Evolutionary conservation across 768 basidiomycete species (phyloP).

Genomic region (Termitomyces sp.): DNA sequence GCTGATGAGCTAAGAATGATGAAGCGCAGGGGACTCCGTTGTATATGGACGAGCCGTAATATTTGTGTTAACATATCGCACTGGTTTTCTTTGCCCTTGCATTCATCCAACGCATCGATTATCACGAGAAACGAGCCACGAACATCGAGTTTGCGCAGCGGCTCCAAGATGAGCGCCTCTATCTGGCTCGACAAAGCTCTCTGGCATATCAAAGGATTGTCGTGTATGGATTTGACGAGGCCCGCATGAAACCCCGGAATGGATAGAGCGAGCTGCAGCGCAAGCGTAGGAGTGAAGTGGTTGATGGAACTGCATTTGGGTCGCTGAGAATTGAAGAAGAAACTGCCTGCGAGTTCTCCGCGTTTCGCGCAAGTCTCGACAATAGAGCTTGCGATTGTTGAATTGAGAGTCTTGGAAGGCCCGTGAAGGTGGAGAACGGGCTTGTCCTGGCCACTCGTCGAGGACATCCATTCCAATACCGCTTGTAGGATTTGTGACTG

Average conservation of each 20-base stretch:
- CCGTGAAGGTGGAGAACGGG: neutral
- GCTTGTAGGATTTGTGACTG: neutral
- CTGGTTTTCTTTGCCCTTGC: neutral
- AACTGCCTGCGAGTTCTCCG: neutral
- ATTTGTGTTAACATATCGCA: neutral
- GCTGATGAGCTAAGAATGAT: neutral
- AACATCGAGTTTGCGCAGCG: neutral
- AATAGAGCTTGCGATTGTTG: neutral
- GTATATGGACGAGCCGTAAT: neutral
- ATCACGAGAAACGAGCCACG: neutral
- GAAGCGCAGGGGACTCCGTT: neutral
- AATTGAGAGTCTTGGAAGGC: neutral
- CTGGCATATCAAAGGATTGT: neutral
- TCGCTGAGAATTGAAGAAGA: neutral
- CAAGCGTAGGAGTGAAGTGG: neutral
- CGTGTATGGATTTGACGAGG: neutral
- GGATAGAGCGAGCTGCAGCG: neutral
- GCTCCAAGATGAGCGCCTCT: neutral
- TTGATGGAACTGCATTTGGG: neutral
- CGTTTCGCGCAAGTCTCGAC: neutral
- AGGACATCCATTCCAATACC: neutral
- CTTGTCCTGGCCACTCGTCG: neutral
- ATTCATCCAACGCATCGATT: neutral
- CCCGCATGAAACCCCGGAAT: neutral
- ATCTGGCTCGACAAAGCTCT: neutral